Evolutionary conservation across 495 filamentous ascomycete genomes (phyloP), one percentile per base, ranked within the genome.

Genomic region (Massariosphaeria phaeospora): DNA sequence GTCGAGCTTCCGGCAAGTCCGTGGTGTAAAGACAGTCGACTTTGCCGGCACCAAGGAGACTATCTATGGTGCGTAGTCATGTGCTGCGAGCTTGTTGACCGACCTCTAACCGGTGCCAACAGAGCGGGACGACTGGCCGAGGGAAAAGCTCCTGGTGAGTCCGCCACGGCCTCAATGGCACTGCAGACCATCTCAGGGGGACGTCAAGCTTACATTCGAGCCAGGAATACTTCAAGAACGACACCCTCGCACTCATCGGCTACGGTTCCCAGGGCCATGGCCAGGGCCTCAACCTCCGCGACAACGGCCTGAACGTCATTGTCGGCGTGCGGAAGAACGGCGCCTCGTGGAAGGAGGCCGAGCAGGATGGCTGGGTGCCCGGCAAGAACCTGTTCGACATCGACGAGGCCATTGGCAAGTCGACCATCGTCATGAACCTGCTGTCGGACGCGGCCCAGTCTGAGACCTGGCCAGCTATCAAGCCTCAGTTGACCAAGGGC

Each of bases 241-340:
- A 98, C 70, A 97, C 91, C 67, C 88, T 98, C 66, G 93, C 94
- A 57, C 85, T 98, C 65, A 98, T 98, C 73, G 93, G 93, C 70
- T 98, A 98, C 77, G 93, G 93, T 66, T 97, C 94, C 62, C 93
- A 98, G 78, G 85, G 93, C 62, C 93, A 98, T 77, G 93, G 94
- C 64, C 93, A 98, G 79, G 94, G 94, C 69, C 86, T 98, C 61
- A 98, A 98, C 80, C 83, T 97, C 65, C 90, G 93, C 73, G 93
- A 98, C 82, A 94, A 98, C 78, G 93, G 93, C 67, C 80, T 98
- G 53, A 96, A 96, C 70, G 93, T 98, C 70, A 96, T 98, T 67
- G 80, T 98, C 62, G 93, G 93, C 76, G 93, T 98, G 67, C 87
- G 93, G 67, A 96, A 96, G 83, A 85, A 96, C 72, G 93, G 93